Evolutionary conservation across 345 rosid species (phyloP).

Genomic region (Hibiscus tridactylites): DNA sequence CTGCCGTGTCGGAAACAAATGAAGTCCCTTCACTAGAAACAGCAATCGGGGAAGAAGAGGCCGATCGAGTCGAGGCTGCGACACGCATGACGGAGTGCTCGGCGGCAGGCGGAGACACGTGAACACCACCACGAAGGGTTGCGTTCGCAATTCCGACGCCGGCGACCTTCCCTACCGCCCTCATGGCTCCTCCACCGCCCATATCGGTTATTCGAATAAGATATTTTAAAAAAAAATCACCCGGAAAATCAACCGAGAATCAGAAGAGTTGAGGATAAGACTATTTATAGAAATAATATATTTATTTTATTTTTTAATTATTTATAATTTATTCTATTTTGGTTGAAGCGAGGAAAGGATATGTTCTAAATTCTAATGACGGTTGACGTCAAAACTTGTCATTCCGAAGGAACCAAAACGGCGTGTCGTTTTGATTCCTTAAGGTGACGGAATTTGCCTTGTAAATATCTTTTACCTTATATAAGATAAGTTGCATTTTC

Average conservation of each 20-base stretch:
- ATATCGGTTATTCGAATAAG: not conserved
- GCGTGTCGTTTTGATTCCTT: not conserved
- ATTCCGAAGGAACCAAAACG: not conserved
- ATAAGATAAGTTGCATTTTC: not conserved
- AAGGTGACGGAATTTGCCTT: not conserved
- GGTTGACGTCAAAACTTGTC: not conserved
- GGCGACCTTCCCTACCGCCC: constrained; percentile 11
- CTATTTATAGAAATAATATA: not conserved
- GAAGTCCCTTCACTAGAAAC: constrained; percentile 6
- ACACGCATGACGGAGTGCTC: constrained; percentile 9
- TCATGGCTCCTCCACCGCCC: constrained; percentile 16
- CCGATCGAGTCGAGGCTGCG: not conserved
- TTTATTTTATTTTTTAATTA: not conserved
- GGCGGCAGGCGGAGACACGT: not conserved
- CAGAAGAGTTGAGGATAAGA: not conserved
- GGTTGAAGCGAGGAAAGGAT: not conserved
- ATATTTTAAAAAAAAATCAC: too few species aligned
- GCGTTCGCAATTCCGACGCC: constrained; percentile 1
- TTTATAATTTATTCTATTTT: not conserved
- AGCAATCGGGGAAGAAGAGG: not conserved
- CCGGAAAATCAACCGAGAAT: not conserved
- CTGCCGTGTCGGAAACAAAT: not conserved
- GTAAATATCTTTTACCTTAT: not conserved
- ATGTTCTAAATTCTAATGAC: not conserved
- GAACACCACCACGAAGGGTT: constrained; percentile 1